Conservation (phyloP, 805 yeast species). For the Wickerhamia fluorescens region DNA sequence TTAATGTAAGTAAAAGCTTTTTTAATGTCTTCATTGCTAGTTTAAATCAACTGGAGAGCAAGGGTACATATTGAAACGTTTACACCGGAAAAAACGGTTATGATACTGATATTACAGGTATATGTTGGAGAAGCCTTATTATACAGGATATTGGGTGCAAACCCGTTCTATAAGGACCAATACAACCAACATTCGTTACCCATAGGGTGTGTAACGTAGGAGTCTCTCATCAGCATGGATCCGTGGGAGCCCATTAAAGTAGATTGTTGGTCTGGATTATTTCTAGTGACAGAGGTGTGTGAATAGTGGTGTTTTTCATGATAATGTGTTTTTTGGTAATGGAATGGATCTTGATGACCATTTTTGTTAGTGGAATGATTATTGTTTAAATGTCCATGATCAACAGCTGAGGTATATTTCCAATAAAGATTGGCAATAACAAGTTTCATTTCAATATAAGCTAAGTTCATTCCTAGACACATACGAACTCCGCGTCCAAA, state of each 20-base stretch:
- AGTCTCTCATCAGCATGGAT: constrained; percentile 54
- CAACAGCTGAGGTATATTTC: constrained; percentile 38
- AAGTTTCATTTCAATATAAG: constrained; percentile 58
- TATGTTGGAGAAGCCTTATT: too few species aligned
- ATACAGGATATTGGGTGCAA: too few species aligned
- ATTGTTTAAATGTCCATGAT: too few species aligned
- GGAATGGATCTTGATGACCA: constrained; percentile 11
- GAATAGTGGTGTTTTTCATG: constrained; percentile 23
- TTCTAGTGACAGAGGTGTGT: too few species aligned
- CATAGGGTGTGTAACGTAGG: constrained; percentile 47
- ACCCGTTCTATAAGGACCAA: constrained; percentile 26
- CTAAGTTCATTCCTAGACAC: constrained; percentile 70
- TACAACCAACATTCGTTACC: constrained; percentile 48
- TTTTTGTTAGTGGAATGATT: too few species aligned
- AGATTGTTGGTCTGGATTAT: too few species aligned
- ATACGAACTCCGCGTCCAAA: constrained; percentile 69
- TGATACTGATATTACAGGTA: too few species aligned
- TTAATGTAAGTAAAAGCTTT: too few species aligned
- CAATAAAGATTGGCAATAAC: constrained; percentile 48
- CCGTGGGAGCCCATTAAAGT: too few species aligned
- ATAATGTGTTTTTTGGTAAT: constrained; percentile 8
- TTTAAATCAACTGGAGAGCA: not conserved
- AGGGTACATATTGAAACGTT: too few species aligned
- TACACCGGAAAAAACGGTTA: too few species aligned
- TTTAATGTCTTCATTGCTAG: too few species aligned